Conservation (phyloP, 2,329 filamentous ascomycete genomes). For the Colletotrichum lupini region DNA sequence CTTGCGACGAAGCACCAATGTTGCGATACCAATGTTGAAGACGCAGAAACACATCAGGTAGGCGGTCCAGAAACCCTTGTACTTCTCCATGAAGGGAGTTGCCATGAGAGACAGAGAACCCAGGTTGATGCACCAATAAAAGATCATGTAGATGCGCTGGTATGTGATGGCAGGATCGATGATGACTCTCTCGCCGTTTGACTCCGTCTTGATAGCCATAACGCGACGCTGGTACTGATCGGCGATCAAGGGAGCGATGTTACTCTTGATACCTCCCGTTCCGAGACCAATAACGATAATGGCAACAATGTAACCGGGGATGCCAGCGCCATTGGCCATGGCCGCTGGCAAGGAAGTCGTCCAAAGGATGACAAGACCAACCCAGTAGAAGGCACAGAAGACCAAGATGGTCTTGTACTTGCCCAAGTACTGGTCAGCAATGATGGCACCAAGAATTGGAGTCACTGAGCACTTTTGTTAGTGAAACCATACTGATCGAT, state of each 20-base stretch:
- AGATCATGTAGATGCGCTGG: constrained; percentile 78
- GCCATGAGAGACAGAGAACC: constrained; percentile 76
- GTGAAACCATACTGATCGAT: not conserved
- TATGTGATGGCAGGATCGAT: constrained; percentile 75
- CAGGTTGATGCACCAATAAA: constrained; percentile 66
- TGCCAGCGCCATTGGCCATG: constrained; percentile 51
- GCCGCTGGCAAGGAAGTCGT: constrained; percentile 57
- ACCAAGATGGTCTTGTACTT: constrained; percentile 71
- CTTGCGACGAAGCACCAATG: constrained; percentile 46
- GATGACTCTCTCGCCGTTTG: constrained; percentile 68
- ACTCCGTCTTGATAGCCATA: constrained; percentile 61
- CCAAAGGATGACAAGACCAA: constrained; percentile 66
- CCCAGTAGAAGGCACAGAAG: constrained; percentile 67
- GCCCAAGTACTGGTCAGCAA: constrained; percentile 68
- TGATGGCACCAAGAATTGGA: constrained; percentile 62
- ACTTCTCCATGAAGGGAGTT: constrained; percentile 75
- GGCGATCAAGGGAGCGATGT: constrained; percentile 68
- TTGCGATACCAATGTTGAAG: constrained; percentile 69
- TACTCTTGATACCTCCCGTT: constrained; percentile 77
- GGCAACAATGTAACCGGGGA: constrained; percentile 63
- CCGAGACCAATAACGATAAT: constrained; percentile 74
- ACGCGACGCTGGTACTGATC: constrained; percentile 71
- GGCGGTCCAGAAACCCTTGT: constrained; percentile 75
- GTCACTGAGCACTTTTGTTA: constrained; percentile 42
- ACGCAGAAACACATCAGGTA: constrained; percentile 65